Base-by-base conservation (phyloP, 371 early-diverging fungal species). In the Sanchytrium tribonematis region DNA sequence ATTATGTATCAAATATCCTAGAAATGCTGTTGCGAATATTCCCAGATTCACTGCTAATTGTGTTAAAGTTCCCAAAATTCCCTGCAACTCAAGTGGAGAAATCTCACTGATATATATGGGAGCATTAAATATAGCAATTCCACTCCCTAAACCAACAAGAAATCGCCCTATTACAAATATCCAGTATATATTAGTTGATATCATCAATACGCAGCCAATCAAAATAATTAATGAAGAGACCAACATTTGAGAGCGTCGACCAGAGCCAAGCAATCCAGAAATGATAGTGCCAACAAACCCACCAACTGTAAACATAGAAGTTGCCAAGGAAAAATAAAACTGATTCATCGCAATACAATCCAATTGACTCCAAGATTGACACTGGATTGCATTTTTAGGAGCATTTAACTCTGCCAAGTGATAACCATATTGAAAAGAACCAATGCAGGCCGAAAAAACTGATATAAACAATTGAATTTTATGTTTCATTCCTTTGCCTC, bases 91-190 rank as follows among this genome's bases (percentile, higher is more conserved):
- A 28, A 29, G 65, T n/a, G 74, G 65, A n/a, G 76, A 66, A 5
- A 76, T 66, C n/a, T 72, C 66, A 27, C 66, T 68, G 16, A 74
- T 66, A 32, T 78, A 78, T 29, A 48, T 65, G n/a, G 78, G 76
- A 17, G 71, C 71, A 30, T 66, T 31, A 68, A 66, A 66, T 70
- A 71, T 70, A 28, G 73, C 68, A 30, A 74, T 31, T 29, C 78
- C 78, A 1, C 66, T 29, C 12, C 69, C 74, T 29, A 75, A 27
- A 27, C 76, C 76, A 68, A 72, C 68, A n/a, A 77, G 1, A 67
- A 74, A 70, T 69, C 77, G 65, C 12, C 31, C 67, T n/a, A 69
- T 0, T 30, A 70, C 29, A 1, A 72, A 29, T 1, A 22, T 28
- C 29, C 12, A 48, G 5, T 12, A 12, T 12, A 48, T 5, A 48